Evolutionary conservation across 345 rosid species (phyloP).

Genomic region (Atalantia buxifolia): DNA sequence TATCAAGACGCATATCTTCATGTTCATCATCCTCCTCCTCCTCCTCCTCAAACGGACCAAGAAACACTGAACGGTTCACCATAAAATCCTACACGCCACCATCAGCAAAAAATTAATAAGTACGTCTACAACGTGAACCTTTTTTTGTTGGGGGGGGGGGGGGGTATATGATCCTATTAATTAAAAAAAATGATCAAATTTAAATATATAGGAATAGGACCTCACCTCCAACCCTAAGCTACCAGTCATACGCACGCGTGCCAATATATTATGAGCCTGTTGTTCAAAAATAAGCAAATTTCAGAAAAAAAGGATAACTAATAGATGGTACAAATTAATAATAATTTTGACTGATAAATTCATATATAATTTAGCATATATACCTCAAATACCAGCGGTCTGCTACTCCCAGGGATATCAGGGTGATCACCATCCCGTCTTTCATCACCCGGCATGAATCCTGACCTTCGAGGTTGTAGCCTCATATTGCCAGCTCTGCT

Average conservation of each 20-base stretch:
- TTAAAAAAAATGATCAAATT: neutral
- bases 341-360: too few relatives aligned
- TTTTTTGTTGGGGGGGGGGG: too few relatives aligned
- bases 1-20: slow-evolving; percentile 25
- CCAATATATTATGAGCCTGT: slow-evolving; percentile 26
- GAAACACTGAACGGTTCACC: neutral
- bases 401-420: neutral
- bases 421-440: slow-evolving; percentile 1
- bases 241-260: slow-evolving; percentile 15
- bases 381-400: slow-evolving; percentile 20
- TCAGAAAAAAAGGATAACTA: neutral
- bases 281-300: neutral
- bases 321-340: neutral
- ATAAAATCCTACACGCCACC: slow-evolving; percentile 18
- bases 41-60: neutral
- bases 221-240: slow-evolving; percentile 18
- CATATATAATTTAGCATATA: neutral
- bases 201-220: neutral
- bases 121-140: too few relatives aligned
- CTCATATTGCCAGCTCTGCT: slow-evolving; percentile 6
- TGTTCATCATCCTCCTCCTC: neutral
- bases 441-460: neutral
- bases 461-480: slow-evolving; percentile 1
- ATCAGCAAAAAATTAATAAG: neutral
- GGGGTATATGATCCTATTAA: neutral